Evolutionary conservation across 2,329 filamentous ascomycete genomes (phyloP), one percentile per base, ranked within the genome.

Genomic region (Diaporthe ilicicola): DNA sequence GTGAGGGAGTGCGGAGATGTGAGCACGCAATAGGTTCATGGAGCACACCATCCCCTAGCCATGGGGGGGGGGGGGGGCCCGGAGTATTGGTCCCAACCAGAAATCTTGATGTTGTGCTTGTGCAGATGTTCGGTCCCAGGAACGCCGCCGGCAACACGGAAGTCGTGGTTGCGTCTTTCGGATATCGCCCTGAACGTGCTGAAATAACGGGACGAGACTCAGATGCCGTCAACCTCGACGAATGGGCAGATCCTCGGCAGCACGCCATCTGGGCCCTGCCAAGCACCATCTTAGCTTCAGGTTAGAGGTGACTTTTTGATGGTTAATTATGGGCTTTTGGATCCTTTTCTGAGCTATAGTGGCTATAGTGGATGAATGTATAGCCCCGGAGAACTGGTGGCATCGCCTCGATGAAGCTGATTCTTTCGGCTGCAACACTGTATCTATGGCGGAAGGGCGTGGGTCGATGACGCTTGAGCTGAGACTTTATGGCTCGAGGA

Each of bases 251-350:
- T 37, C 17, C 32, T 37, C 29, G 8, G 53, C 12, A 72, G 67
- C 67, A 72, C 70, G 70, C 62, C 69, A 72, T 70, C 10, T 37
- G 44, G 17, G 39, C 62, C 61, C 51, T 32, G 48, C 61, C 54
- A 65, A 67, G 51, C 67, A 72, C 44, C 70, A 72, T 61, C 67
- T 72, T 70, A 72, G 70, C 70, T 54, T 51, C 67, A 62, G 22
- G 50, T 32, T 46, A 3, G 13, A 3, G 1, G 17, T 22, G 10
- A 53, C 12, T 32, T 19, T 48, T 44, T 17, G 32, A 5, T 15
- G n/a, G 8, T 61, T 17, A 15, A 9, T 2, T 19, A 59, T 24
- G 34, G 54, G 13, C 29, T 42, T 27, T 10, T 59, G 4, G 6
- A 6, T 27, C 34, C 37, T 3, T 9, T 22, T 27, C 13, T 29